phyloP scores from a whole-genome alignment of 768 basidiomycete species.

The Russula dissimulans region DNA sequence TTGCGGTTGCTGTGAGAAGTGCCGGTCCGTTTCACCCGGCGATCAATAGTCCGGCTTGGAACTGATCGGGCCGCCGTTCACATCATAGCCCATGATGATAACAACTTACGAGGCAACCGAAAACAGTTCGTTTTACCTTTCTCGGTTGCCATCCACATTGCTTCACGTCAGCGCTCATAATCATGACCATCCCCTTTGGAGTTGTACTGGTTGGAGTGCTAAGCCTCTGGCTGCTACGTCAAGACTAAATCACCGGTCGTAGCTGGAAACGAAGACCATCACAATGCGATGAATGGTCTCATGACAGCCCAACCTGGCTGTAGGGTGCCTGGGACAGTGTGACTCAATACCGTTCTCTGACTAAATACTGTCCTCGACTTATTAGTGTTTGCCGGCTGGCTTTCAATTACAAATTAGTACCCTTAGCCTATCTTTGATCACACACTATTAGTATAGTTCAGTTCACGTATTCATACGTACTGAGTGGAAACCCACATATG shows the following conservation, averaged over 20 bases:
- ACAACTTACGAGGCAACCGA: conserved; percentile 3
- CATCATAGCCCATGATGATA: neutral
- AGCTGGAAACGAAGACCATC: neutral
- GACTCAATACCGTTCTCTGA: neutral
- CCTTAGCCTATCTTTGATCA: neutral
- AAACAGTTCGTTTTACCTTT: neutral
- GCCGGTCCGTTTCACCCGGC: neutral
- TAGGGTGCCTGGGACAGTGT: neutral
- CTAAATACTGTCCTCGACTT: neutral
- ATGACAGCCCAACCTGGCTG: neutral
- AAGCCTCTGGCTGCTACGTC: neutral
- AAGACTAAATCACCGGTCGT: neutral
- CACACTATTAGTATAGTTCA: neutral
- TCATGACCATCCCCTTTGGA: neutral
- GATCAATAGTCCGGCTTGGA: neutral
- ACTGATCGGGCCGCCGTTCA: neutral
- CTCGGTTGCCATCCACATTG: conserved; percentile 12
- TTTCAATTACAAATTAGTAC: conserved; percentile 9
- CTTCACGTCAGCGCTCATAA: conserved; percentile 7
- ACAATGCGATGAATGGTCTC: neutral
- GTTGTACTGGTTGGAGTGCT: neutral
- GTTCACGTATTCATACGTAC: conserved; percentile 12
- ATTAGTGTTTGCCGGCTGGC: neutral
- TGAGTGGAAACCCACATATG: neutral
- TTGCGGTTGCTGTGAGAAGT: neutral